These are phyloP conservation scores for Evansstolkia leycettana DNA, from an alignment of 495 filamentous ascomycete genomes.

Conservation along the genomic window DNA sequence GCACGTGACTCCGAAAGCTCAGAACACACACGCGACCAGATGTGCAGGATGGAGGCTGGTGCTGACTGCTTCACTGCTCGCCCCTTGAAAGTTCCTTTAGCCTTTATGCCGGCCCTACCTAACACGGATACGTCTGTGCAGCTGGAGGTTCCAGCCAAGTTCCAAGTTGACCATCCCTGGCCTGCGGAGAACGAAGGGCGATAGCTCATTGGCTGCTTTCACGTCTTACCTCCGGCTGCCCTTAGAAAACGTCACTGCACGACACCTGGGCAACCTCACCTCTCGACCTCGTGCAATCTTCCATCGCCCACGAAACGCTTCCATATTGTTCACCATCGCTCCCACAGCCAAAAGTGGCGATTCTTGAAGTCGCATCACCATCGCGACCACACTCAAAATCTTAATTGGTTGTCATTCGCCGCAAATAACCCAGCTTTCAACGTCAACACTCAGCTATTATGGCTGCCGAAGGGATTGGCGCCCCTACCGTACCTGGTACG, in stretches of 20 bases:
- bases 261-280: conserved; percentile 30
- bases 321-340: too few species aligned
- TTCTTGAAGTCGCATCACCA: conserved; percentile 8
- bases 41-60: too few species aligned
- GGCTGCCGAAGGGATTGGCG: conserved; percentile 12
- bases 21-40: too few species aligned
- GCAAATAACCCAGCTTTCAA: conserved; percentile 7
- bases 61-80: too few species aligned
- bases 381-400: conserved; percentile 6
- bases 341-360: too few species aligned
- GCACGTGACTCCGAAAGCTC: too few species aligned
- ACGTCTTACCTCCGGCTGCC: conserved; percentile 9
- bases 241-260: conserved; percentile 30
- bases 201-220: conserved; percentile 4
- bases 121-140: too few species aligned
- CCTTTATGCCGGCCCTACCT: too few species aligned
- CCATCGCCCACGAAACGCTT: background rate
- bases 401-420: background rate
- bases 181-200: too few species aligned
- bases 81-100: too few species aligned
- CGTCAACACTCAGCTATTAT: conserved; percentile 17
- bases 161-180: too few species aligned
- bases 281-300: conserved; percentile 7
- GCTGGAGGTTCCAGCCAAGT: too few species aligned
- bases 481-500: conserved; percentile 14